A percentile compares a stretch with the other conserved stretches of the same genome.
Evolutionary conservation across 1,139 yeast species (phyloP).

Genomic region (Blastobotrys indianensis): DNA sequence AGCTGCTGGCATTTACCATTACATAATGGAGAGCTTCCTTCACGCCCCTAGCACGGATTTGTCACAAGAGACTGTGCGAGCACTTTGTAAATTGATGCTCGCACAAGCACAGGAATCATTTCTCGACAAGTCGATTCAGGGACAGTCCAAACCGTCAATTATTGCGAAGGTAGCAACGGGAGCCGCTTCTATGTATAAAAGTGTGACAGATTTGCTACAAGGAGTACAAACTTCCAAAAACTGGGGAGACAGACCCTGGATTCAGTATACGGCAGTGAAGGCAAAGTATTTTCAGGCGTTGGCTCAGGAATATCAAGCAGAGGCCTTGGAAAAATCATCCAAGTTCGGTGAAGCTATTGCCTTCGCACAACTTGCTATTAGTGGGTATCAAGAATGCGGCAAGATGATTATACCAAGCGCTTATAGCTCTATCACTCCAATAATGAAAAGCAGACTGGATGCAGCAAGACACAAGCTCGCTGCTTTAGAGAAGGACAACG

Average conservation of each 20-base stretch:
- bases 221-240: slow-evolving; percentile 43
- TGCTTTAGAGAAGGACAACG: slow-evolving; percentile 72
- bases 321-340: slow-evolving; percentile 42
- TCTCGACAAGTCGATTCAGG: slow-evolving; percentile 52
- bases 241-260: slow-evolving; percentile 54
- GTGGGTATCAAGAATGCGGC: slow-evolving; percentile 21
- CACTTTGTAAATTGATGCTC: slow-evolving; percentile 58
- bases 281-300: slow-evolving; percentile 43
- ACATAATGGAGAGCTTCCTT: slow-evolving; percentile 71
- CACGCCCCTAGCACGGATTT: slow-evolving; percentile 87
- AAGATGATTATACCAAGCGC: slow-evolving; percentile 22
- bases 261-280: slow-evolving; percentile 40
- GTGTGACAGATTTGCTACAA: slow-evolving; percentile 43
- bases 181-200: slow-evolving; percentile 50
- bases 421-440: slow-evolving; percentile 21
- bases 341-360: slow-evolving; percentile 79
- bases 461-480: slow-evolving; percentile 41
- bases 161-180: slow-evolving; percentile 67
- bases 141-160: slow-evolving; percentile 46
- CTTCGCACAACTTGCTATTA: slow-evolving; percentile 47
- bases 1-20: slow-evolving; percentile 73
- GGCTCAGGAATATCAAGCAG: slow-evolving; percentile 48
- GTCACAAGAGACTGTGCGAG: slow-evolving; percentile 60
- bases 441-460: slow-evolving; percentile 25
- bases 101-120: slow-evolving; percentile 91